Evolutionary conservation across 2,329 filamentous ascomycete genomes (phyloP).

Genomic region (Talaromyces sp.): DNA sequence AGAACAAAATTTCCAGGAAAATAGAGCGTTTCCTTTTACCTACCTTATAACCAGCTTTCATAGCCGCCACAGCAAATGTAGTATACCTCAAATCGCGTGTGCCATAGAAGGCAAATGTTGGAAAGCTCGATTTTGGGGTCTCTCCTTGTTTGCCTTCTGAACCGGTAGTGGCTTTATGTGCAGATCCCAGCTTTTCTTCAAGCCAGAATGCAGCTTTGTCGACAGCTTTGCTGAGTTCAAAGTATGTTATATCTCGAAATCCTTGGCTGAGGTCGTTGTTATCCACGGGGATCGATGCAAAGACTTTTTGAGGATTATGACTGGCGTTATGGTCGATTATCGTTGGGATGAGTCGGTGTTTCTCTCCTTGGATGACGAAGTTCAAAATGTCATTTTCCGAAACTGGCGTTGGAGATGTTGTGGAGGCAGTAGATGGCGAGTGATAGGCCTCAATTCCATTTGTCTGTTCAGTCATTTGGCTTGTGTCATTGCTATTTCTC

Average conservation of each 20-base stretch:
- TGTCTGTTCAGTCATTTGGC: neutral
- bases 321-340: slow-evolving; percentile 23
- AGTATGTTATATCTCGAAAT: slow-evolving; percentile 26
- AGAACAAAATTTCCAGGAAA: neutral
- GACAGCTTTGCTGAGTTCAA: slow-evolving; percentile 32
- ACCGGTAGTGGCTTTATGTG: neutral
- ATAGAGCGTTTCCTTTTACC: slow-evolving; percentile 4
- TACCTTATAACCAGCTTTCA: slow-evolving; percentile 34
- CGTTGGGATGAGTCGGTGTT: slow-evolving; percentile 15
- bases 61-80: slow-evolving; percentile 38
- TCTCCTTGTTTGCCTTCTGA: slow-evolving; percentile 19
- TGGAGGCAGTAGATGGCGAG: neutral
- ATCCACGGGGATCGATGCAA: slow-evolving; percentile 24
- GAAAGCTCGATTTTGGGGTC: slow-evolving; percentile 19
- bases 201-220: slow-evolving; percentile 41
- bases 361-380: neutral
- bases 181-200: neutral
- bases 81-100: slow-evolving; percentile 43
- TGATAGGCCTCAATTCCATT: neutral
- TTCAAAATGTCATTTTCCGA: neutral
- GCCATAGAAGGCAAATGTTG: slow-evolving; percentile 42
- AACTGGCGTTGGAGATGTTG: neutral
- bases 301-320: slow-evolving; percentile 16
- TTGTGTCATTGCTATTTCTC: neutral
- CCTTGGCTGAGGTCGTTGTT: slow-evolving; percentile 23